These are phyloP conservation scores for Arthrinium phaeospermum DNA, from an alignment of 2,329 filamentous ascomycete species.

Conservation along the genomic window DNA sequence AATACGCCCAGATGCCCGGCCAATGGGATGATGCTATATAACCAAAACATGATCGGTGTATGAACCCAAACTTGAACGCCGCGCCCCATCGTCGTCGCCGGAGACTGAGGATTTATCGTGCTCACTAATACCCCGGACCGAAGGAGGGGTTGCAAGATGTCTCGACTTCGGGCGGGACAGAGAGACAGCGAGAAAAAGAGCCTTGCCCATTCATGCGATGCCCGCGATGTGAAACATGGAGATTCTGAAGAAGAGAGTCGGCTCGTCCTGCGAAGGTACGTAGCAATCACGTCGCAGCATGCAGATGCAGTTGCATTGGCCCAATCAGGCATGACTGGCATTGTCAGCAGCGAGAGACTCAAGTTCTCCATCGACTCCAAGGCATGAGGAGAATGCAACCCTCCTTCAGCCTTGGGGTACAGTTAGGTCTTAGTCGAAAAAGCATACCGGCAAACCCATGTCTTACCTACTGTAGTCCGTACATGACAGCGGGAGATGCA, in stretches of 20 bases:
- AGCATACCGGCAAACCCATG: not conserved
- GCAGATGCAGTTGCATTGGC: not conserved
- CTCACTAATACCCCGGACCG: not conserved
- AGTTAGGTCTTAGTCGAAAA: not conserved
- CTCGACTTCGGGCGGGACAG: not conserved
- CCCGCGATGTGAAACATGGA: not conserved
- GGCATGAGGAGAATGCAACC: conserved; percentile 2
- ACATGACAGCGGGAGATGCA: not conserved
- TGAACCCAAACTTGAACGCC: not conserved
- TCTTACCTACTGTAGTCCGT: not conserved
- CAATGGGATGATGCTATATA: not conserved
- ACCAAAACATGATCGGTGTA: not conserved
- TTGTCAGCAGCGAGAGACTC: not conserved
- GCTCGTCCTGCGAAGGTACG: not conserved
- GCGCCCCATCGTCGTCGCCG: not conserved
- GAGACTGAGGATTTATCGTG: not conserved
- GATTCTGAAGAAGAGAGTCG: not conserved
- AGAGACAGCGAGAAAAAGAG: not conserved
- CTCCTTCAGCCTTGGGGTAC: conserved; percentile 1
- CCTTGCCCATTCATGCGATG: not conserved
- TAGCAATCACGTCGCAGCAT: conserved; percentile 1
- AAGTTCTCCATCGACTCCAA: not conserved
- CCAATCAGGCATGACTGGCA: not conserved
- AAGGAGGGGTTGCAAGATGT: not conserved
- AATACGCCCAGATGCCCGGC: not conserved